Percentiles rank a stretch among this genome's conserved stretches.
phyloP scores from a whole-genome alignment of 2,329 filamentous ascomycete species.

The Pseudocercospora crystallina region DNA sequence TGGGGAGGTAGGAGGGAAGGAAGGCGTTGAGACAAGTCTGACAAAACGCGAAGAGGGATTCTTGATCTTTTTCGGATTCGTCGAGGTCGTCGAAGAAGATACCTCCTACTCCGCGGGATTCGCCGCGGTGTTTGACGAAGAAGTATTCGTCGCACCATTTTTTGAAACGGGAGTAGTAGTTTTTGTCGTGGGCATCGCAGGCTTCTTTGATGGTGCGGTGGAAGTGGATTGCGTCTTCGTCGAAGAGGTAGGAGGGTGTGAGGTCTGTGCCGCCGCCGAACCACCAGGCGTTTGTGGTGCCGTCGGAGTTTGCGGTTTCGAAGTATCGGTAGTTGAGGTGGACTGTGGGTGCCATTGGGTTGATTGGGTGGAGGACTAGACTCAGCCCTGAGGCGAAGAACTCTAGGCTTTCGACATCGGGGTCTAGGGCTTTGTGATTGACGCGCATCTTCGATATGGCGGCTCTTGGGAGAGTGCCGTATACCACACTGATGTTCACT shows the following conservation, averaged over 20 bases:
- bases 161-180: constrained; percentile 93
- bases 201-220: constrained; percentile 88
- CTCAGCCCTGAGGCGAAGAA: constrained; percentile 96
- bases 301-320: constrained; percentile 84
- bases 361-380: constrained; percentile 87
- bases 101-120: constrained; percentile 84
- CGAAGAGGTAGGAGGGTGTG: constrained; percentile 90
- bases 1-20: constrained; percentile 85
- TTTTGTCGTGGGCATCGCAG: constrained; percentile 89
- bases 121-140: constrained; percentile 83
- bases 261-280: constrained; percentile 94
- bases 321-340: constrained; percentile 99
- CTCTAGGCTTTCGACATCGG: constrained; percentile 76
- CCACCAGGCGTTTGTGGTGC: constrained; percentile 88
- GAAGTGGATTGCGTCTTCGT: constrained; percentile 96
- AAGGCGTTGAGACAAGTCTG: constrained; percentile 84
- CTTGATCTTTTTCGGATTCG: constrained; percentile 78
- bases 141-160: constrained; percentile 99
- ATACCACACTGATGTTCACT: constrained; percentile 92
- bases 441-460: constrained; percentile 91
- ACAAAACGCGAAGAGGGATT: constrained; percentile 86
- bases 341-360: constrained; percentile 96
- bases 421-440: constrained; percentile 87
- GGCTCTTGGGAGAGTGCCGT: constrained; percentile 81
- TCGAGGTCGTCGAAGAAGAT: constrained; percentile 99